These are phyloP conservation scores for Aspergillus aculeatus DNA, from an alignment of 2,329 filamentous ascomycete species.

Conservation along the genomic window DNA sequence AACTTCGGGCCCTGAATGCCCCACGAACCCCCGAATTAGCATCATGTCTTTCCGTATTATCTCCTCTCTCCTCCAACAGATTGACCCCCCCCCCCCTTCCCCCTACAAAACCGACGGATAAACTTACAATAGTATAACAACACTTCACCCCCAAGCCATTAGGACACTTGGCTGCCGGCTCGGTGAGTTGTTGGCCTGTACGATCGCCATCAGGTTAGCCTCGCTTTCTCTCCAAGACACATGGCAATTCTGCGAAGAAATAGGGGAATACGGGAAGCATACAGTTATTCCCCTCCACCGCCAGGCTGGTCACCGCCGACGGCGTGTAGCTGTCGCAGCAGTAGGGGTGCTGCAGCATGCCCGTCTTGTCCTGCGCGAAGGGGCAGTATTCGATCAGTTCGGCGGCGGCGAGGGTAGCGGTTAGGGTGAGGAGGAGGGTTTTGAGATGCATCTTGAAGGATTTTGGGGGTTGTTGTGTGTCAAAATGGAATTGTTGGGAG, in stretches of 20 bases:
- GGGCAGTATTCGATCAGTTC: constrained; percentile 21
- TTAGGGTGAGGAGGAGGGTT: constrained; percentile 20
- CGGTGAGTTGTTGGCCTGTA: constrained; percentile 15
- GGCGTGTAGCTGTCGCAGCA: constrained; percentile 29
- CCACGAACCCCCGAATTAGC: background rate
- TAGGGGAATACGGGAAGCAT: constrained; percentile 3
- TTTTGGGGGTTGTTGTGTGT: background rate
- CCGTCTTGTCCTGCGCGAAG: constrained; percentile 26
- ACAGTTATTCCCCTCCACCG: constrained; percentile 27
- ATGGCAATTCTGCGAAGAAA: background rate
- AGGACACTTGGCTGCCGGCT: constrained; percentile 28
- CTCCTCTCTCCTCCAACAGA: too few relatives aligned
- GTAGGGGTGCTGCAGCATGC: constrained; percentile 29
- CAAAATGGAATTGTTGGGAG: too few relatives aligned
- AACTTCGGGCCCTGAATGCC: constrained; percentile 22
- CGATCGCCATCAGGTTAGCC: constrained; percentile 11
- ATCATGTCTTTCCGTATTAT: too few relatives aligned
- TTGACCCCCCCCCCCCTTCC: too few relatives aligned
- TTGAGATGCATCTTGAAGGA: constrained; percentile 16
- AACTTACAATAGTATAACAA: constrained; percentile 32
- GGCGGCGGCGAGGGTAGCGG: constrained; percentile 16
- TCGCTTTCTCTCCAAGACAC: background rate
- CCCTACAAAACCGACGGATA: background rate
- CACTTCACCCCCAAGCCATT: constrained; percentile 24
- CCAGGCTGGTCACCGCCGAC: constrained; percentile 19